Evolutionary conservation across 129 eudicot genomes (phyloP), one percentile per base, ranked within the genome.

Genomic region (Mikania micrantha): DNA sequence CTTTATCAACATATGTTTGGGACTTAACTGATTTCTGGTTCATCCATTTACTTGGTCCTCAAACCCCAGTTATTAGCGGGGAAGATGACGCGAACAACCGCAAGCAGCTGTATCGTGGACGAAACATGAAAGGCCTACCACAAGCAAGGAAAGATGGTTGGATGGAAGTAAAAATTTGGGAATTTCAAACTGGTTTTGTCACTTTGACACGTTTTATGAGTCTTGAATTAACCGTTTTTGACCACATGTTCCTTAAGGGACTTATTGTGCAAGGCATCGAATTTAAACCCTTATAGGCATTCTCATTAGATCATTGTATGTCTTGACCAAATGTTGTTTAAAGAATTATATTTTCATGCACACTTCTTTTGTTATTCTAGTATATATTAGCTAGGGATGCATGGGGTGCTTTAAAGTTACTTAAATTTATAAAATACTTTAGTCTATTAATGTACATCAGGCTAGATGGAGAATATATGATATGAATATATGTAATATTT

Each of bases 221-320:
- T 5, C 42, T 38, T 38, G 42, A 38, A 2, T 29, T 29, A 3
- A 53, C 36, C 35, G 1, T 54, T 24, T 25, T 9, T 11, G 35
- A 54, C 2, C 20, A 7, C 7, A 9, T 2, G 27, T 28, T 21
- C 0, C 22, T 35, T 17, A 34, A 35, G 9, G 66, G 66, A 29
- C 45, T 60, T 19, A 60, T 34, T 60, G 27, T 60, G 41, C 28
- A 60, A 35, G 66, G 45, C 45, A 17, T 60, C 9, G 66, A 60
- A 16, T 16, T 60, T 9, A 60, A 17, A 60, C 66, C 45, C 7
- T 3, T 31, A 5, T 29, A 29, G 34, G 34, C 34, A n/a, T n/a
- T n/a, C n/a, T n/a, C n/a, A n/a, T n/a, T n/a, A n/a, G n/a, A n/a
- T n/a, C n/a, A n/a, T n/a, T n/a, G n/a, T n/a, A n/a, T n/a, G n/a